These are phyloP conservation scores for Colletotrichum shisoi DNA, from an alignment of 2,329 filamentous ascomycete species.

Conservation along the genomic window DNA sequence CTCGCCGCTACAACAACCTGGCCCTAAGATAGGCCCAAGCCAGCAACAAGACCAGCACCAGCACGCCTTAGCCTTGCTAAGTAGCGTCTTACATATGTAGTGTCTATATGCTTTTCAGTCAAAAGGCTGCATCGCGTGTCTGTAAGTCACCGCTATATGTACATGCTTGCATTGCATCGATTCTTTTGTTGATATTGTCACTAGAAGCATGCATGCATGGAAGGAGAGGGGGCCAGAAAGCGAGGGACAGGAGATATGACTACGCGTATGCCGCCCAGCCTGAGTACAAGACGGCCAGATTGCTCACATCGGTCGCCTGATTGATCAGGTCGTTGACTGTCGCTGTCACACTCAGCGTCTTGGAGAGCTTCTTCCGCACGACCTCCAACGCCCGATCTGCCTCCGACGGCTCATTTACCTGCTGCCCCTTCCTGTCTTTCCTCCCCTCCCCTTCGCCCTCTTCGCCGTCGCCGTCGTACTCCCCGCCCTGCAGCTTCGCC, in stretches of 20 bases:
- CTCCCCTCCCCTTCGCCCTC: constrained; percentile 52
- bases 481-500: constrained; percentile 70
- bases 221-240: neutral
- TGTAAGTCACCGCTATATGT: neutral
- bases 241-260: constrained; percentile 13
- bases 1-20: no score
- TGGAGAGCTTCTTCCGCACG: constrained; percentile 94
- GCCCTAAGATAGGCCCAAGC: no score
- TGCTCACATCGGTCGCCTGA: constrained; percentile 90
- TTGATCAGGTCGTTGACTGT: constrained; percentile 98
- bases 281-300: constrained; percentile 88
- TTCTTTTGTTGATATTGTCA: neutral
- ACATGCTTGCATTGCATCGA: constrained; percentile 2
- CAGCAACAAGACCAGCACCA: no score
- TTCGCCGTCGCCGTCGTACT: constrained; percentile 53
- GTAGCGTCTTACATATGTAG: no score
- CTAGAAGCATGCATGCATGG: neutral
- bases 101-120: no score
- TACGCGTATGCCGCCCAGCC: constrained; percentile 56
- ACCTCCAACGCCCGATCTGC: constrained; percentile 91
- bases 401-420: constrained; percentile 70
- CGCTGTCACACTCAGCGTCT: constrained; percentile 90
- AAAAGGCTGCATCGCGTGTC: no score
- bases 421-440: constrained; percentile 49
- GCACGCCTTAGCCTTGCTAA: no score